phyloP scores from a whole-genome alignment of 495 filamentous ascomycete species.

The Chaetomium fimeti region DNA sequence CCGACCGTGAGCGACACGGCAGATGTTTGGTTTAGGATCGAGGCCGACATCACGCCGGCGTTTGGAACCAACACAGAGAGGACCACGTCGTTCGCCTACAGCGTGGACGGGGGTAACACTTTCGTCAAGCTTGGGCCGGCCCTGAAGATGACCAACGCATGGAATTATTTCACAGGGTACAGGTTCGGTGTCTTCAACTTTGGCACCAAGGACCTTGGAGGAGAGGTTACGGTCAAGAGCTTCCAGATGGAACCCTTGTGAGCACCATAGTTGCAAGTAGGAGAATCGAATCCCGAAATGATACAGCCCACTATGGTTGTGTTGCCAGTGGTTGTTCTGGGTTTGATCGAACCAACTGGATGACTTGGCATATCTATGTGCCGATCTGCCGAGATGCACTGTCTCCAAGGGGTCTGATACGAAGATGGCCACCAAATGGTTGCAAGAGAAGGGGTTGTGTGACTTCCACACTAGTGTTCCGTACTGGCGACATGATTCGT shows the following conservation, averaged over 20 bases:
- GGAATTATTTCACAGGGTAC: slow-evolving; percentile 56
- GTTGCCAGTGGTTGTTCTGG: too few relatives aligned
- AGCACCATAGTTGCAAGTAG: not conserved
- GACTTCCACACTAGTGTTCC: not conserved
- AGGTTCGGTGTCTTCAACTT: slow-evolving; percentile 59
- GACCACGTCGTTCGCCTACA: slow-evolving; percentile 51
- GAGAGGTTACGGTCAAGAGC: slow-evolving; percentile 44
- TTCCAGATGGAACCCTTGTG: slow-evolving; percentile 28
- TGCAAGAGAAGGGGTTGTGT: not conserved
- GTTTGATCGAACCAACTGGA: too few relatives aligned
- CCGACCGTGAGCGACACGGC: slow-evolving; percentile 26
- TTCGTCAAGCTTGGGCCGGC: slow-evolving; percentile 46
- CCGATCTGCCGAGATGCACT: not conserved
- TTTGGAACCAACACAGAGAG: slow-evolving; percentile 31
- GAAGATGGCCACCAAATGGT: not conserved
- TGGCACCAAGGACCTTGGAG: slow-evolving; percentile 54
- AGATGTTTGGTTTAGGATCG: slow-evolving; percentile 46
- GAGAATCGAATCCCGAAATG: not conserved
- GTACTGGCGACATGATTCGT: slow-evolving; percentile 1
- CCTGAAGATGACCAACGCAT: slow-evolving; percentile 47
- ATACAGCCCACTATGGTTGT: not conserved
- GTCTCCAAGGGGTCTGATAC: not conserved
- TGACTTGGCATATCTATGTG: not conserved
- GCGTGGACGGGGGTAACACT: slow-evolving; percentile 44
- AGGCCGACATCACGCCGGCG: slow-evolving; percentile 44